These are phyloP conservation scores for Globisporangium acanthophoron DNA, from an alignment of 352 stramenopile genomes.

Conservation along the genomic window DNA sequence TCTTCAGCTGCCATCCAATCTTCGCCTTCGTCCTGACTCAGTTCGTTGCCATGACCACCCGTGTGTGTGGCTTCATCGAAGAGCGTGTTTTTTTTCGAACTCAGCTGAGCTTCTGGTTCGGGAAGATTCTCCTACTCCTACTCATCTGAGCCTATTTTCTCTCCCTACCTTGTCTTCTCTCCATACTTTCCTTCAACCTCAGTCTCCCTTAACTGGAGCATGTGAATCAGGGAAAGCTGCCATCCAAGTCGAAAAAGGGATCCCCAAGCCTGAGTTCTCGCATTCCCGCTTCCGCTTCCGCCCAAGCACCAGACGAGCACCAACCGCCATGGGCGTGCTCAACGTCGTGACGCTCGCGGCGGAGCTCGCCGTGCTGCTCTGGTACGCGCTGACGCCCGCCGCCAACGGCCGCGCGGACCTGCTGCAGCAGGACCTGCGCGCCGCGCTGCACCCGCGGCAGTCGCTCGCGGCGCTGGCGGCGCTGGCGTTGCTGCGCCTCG, in stretches of 20 bases:
- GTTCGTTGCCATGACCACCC: neutral
- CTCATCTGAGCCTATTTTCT: no score
- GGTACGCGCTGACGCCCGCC: constrained; percentile 47
- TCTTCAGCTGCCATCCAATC: neutral
- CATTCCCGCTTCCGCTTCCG: neutral
- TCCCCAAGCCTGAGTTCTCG: neutral
- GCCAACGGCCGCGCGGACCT: constrained; percentile 21
- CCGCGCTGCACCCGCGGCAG: constrained; percentile 48
- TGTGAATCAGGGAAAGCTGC: no score
- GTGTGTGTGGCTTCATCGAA: no score
- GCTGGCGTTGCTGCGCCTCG: constrained; percentile 44
- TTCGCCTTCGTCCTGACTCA: neutral
- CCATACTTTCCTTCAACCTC: no score
- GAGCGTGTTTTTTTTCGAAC: neutral
- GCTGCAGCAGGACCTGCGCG: constrained; percentile 30
- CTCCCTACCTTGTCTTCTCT: no score
- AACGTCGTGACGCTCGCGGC: constrained; percentile 52
- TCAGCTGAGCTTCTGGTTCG: no score
- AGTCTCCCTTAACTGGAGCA: no score
- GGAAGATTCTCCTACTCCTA: no score
- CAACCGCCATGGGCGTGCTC: constrained; percentile 51
- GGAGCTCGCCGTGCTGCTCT: constrained; percentile 50
- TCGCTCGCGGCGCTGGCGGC: constrained; percentile 53
- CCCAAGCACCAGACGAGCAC: neutral
- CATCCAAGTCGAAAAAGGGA: no score